Evolutionary conservation across 1,284 basidiomycete genomes (phyloP).

Genomic region (Thelephora terrestris): DNA sequence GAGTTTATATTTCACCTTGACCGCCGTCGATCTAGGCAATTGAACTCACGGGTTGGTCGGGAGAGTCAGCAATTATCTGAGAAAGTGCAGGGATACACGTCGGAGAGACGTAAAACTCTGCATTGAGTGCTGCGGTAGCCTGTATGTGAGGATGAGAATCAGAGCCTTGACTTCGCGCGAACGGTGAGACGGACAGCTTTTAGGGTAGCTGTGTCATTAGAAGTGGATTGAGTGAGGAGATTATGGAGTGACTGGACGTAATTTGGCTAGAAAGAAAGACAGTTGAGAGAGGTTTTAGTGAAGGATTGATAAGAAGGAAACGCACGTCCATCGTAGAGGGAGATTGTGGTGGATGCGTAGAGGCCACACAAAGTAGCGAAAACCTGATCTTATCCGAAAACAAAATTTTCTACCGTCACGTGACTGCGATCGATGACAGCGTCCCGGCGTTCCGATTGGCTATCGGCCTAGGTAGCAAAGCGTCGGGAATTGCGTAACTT

Average conservation of each 20-base stretch:
- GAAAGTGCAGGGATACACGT: conserved; percentile 89
- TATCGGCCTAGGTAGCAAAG: too few species aligned
- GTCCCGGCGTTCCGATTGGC: too few species aligned
- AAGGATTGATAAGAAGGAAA: not conserved
- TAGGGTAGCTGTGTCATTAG: conserved; percentile 79
- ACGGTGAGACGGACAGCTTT: conserved; percentile 59
- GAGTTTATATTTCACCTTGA: not conserved
- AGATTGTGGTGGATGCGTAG: too few species aligned
- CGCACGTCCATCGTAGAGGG: conserved; percentile 11
- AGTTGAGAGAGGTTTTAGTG: not conserved
- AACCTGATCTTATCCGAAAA: too few species aligned
- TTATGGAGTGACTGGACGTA: conserved; percentile 74
- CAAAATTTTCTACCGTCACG: too few species aligned
- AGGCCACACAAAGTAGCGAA: too few species aligned
- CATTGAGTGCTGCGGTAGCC: conserved; percentile 89
- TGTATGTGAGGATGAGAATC: conserved; percentile 22
- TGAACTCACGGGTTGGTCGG: conserved; percentile 55
- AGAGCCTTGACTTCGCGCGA: conserved; percentile 3
- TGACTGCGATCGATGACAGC: too few species aligned
- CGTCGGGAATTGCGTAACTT: too few species aligned
- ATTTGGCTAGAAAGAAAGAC: conserved; percentile 34
- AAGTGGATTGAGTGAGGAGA: conserved; percentile 76
- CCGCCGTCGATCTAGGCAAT: not conserved
- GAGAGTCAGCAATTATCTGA: conserved; percentile 79
- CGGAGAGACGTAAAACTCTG: conserved; percentile 86